These are phyloP conservation scores for Glycyrrhiza uralensis DNA, from an alignment of 306 rosid species.

Conservation along the genomic window DNA sequence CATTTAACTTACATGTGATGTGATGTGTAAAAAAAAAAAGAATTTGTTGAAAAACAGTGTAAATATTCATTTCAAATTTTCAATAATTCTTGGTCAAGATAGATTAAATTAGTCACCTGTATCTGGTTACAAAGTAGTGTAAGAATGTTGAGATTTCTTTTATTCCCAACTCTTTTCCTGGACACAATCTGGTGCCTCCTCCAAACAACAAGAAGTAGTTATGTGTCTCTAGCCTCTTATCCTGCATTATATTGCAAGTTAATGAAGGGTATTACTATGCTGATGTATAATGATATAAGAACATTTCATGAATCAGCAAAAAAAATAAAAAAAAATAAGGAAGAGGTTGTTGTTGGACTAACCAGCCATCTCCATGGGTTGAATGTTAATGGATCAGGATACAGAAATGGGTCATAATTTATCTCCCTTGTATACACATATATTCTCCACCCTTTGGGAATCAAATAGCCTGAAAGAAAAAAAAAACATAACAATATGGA, in stretches of 20 bases:
- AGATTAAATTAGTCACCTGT: slow-evolving; percentile 55
- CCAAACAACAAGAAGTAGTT: slow-evolving; percentile 74
- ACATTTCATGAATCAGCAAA: background rate
- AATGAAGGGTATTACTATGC: background rate
- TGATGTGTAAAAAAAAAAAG: too few relatives aligned
- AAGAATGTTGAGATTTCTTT: slow-evolving; percentile 84
- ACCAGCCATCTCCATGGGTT: slow-evolving; percentile 99
- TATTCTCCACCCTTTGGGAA: slow-evolving; percentile 95
- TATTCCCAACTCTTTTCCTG: slow-evolving; percentile 93
- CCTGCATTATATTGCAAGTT: slow-evolving; percentile 48
- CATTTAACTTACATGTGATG: background rate
- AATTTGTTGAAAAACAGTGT: background rate
- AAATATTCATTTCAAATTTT: background rate
- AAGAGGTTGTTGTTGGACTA: slow-evolving; percentile 8
- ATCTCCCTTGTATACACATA: slow-evolving; percentile 92
- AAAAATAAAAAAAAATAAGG: too few relatives aligned
- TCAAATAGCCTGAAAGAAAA: slow-evolving; percentile 69
- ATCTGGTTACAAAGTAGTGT: slow-evolving; percentile 88
- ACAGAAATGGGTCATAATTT: slow-evolving; percentile 68
- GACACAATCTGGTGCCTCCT: slow-evolving; percentile 87
- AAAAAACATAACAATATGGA: background rate
- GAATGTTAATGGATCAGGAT: slow-evolving; percentile 78
- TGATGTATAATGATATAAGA: background rate
- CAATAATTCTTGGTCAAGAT: background rate
- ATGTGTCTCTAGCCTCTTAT: slow-evolving; percentile 56